Evolutionary conservation across 2,329 filamentous ascomycete genomes (phyloP).

Genomic region (Periconia sp.): DNA sequence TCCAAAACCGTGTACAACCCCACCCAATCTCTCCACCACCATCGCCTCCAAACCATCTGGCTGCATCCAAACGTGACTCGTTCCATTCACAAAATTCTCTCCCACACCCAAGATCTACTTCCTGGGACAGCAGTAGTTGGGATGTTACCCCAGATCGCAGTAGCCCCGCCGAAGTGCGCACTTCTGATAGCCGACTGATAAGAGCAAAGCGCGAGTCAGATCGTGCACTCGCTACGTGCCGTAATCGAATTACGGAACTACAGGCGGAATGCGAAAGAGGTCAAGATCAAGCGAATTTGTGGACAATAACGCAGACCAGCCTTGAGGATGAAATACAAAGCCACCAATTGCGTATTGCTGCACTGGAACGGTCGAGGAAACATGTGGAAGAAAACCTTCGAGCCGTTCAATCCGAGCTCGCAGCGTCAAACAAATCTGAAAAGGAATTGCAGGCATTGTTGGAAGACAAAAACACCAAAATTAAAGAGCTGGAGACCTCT

Average conservation of each 20-base stretch:
- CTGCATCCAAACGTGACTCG: conserved; percentile 15
- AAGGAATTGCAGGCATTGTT: conserved; percentile 23
- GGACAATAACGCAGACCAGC: conserved; percentile 18
- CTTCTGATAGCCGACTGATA: conserved; percentile 37
- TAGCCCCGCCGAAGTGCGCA: conserved; percentile 28
- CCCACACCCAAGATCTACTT: conserved; percentile 19
- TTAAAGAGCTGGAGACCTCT: conserved; percentile 26
- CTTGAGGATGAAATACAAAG: conserved; percentile 30
- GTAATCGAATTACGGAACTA: conserved; percentile 35
- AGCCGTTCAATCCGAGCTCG: conserved; percentile 23
- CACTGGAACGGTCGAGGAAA: conserved; percentile 29
- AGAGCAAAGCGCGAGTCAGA: conserved; percentile 41
- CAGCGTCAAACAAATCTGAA: conserved; percentile 19
- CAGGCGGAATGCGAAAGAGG: conserved; percentile 33
- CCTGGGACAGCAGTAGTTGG: conserved; percentile 27
- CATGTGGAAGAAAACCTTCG: conserved; percentile 24
- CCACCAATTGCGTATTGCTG: conserved; percentile 31
- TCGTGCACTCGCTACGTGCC: conserved; percentile 38
- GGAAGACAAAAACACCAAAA: conserved; percentile 26
- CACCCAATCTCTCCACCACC: conserved; percentile 37
- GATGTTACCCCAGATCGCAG: conserved; percentile 19
- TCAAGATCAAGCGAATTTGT: conserved; percentile 21
- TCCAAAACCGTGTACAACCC: conserved; percentile 21
- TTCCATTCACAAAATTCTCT: conserved; percentile 24
- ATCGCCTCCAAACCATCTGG: conserved; percentile 31